Base-by-base conservation (phyloP, 177 flowering plant genomes). In the Vitis hybrid region DNA sequence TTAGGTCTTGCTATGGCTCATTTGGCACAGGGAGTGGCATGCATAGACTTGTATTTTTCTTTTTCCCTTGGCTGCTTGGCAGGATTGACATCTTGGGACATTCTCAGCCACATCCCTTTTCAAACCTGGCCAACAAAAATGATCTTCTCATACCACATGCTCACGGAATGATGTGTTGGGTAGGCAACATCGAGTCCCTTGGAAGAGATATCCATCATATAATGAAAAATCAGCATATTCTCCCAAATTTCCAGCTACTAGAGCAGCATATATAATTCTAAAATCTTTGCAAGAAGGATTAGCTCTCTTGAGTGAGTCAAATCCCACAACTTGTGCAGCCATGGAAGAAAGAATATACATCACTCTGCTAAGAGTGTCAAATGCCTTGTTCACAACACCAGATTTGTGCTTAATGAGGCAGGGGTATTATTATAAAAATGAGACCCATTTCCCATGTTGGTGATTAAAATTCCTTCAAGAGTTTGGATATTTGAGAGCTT, bases 21-120 rank as follows among this genome's bases (percentile, higher is more conserved):
- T 18, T 50, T 0, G 70, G 73, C 4, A 72, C 9, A 5, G 71
- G 75, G 2, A 73, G 10, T 5, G 70, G 79, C 4, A 13, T 51
- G 13, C 64, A 76, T 1, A 72, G 20, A 1, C 66, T 68, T 10
- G 63, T 58, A 12, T 76, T 72, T 29, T 39, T 39, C 48, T 39
- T 39, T 39, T 39, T 6, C 63, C 70, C 26, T 65, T 73, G 0
- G 60, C 13, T 3, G 5, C 1, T 49, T 69, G 70, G 48, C 70
- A 73, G 18, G 10, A 48, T 7, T 7, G 5, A 54, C 65, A 75
- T 2, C 54, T 45, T 19, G 3, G 2, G 8, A 69, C 59, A 55
- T 29, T 19, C 1, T 20, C 16, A 7, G 1, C 55, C 19, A 70
- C 53, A 53, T 73, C 73, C 1, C 59, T 9, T 5, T 13, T 22